Base-by-base conservation (phyloP, 495 filamentous ascomycete species). In the Talaromyces trachyspermus region DNA sequence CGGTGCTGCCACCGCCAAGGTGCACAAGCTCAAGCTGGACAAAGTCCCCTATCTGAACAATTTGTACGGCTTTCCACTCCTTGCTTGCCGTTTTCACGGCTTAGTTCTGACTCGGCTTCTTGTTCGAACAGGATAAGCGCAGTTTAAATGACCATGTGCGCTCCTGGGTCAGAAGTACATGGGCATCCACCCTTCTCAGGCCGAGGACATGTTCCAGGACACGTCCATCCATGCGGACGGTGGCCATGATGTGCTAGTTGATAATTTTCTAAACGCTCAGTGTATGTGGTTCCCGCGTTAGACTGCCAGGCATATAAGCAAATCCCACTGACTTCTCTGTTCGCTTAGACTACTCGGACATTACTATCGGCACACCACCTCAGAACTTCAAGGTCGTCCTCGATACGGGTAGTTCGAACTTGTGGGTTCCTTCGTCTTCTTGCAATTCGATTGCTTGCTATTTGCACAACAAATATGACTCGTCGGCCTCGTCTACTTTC, bases 381-480 rank as follows among this genome's bases (percentile, higher is more conserved):
- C 94, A 99, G 70, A 70, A 70, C 44, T 99, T 99, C 81, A 99
- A 99, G 76, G 94, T 99, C 51, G 85, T 99, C 50, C 82, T 99
- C 46, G 94, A 99, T 62, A 99, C 94, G 20, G 94, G 94, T 52
- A 96, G 90, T 75, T 99, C 94, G 53, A 99, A 99, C 73, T 77
- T 99, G 46, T 99, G 94, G 94, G 94, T 99, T 44, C 94, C 94
- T 3, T 95, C 89, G 2, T 72, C 75, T 11, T 74, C 88, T 54
- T 99, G 94, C 66, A 85, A 81, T 58, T 96, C 91, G 43, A 99
- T 99, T 57, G 94, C 94, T 50, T 99, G 94, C 78, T 99, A 89
- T 66, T 84, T 99, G 48, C 94, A 99, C 75, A 78, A 64, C 64
- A 99, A 91, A 76, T 99, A 95, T 69, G 92, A 97, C 66, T 89